phyloP scores from a whole-genome alignment of 352 stramenopile genomes.

The Phytophthora macrochlamydospora region DNA sequence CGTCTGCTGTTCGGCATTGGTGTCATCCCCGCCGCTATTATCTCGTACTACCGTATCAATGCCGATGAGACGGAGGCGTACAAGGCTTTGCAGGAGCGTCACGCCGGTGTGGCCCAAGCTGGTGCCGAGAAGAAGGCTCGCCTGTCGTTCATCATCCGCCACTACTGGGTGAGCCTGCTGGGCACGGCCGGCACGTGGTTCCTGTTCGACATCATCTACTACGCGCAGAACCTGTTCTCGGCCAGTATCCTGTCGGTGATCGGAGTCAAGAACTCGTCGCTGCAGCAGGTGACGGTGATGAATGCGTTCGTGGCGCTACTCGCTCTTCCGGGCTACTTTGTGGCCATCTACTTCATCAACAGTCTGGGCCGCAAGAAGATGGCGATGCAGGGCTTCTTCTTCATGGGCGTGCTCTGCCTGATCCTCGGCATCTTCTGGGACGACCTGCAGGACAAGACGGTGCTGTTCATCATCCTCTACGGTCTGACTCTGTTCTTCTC shows the following conservation, averaged over 20 bases:
- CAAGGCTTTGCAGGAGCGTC: slow-evolving; percentile 33
- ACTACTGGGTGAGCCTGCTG: slow-evolving; percentile 56
- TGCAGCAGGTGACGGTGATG: slow-evolving; percentile 54
- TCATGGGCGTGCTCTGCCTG: slow-evolving; percentile 67
- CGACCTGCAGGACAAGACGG: slow-evolving; percentile 44
- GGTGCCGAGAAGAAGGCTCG: slow-evolving; percentile 17
- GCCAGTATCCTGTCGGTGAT: slow-evolving; percentile 63
- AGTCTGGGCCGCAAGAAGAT: slow-evolving; percentile 66
- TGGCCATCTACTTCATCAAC: slow-evolving; percentile 75
- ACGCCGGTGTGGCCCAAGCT: not conserved
- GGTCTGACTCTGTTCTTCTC: slow-evolving; percentile 79
- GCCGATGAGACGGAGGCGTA: slow-evolving; percentile 59
- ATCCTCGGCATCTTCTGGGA: slow-evolving; percentile 63
- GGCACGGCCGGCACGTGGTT: slow-evolving; percentile 81
- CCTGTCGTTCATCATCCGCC: slow-evolving; percentile 43
- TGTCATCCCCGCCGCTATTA: slow-evolving; percentile 45
- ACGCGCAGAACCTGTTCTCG: slow-evolving; percentile 77
- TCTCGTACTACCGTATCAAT: slow-evolving; percentile 60
- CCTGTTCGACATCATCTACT: slow-evolving; percentile 84
- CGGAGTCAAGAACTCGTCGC: slow-evolving; percentile 42
- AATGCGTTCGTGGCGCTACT: slow-evolving; percentile 61
- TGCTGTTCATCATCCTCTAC: slow-evolving; percentile 75
- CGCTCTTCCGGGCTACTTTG: slow-evolving; percentile 81
- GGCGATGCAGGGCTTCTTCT: slow-evolving; percentile 71
- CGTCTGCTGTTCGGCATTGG: slow-evolving; percentile 57